Conservation (phyloP, 2,329 filamentous ascomycete genomes). For the Sporothrix phasma region DNA sequence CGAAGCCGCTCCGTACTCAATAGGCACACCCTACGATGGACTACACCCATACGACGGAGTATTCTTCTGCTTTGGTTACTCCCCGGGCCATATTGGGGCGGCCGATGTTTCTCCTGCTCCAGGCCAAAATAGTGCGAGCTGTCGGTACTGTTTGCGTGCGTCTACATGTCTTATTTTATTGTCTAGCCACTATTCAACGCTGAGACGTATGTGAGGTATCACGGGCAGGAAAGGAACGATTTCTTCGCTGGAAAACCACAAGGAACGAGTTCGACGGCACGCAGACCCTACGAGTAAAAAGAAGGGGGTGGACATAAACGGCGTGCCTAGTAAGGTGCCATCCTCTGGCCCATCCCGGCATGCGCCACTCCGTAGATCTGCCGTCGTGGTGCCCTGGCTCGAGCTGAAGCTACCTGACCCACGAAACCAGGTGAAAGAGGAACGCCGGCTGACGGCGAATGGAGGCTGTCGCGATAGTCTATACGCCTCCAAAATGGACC, state of each 20-base stretch:
- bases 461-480: neutral
- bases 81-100: neutral
- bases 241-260: too few relatives aligned
- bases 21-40: neutral
- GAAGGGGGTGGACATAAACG: too few relatives aligned
- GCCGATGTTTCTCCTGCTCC: neutral
- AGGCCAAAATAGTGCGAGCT: neutral
- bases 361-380: constrained; percentile 2
- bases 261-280: neutral
- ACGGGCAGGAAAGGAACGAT: neutral
- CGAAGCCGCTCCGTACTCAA: neutral
- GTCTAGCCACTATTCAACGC: too few relatives aligned
- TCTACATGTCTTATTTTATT: neutral
- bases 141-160: neutral
- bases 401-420: neutral
- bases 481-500: neutral
- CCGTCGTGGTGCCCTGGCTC: neutral
- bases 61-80: too few relatives aligned
- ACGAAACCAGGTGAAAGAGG: too few relatives aligned
- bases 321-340: neutral
- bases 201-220: too few relatives aligned
- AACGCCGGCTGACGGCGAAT: neutral
- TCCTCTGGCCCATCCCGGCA: neutral
- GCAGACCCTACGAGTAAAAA: neutral
- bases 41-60: too few relatives aligned